Evolutionary conservation across 352 stramenopile genomes (phyloP).

Genomic region (Poterioochromonas sp.): DNA sequence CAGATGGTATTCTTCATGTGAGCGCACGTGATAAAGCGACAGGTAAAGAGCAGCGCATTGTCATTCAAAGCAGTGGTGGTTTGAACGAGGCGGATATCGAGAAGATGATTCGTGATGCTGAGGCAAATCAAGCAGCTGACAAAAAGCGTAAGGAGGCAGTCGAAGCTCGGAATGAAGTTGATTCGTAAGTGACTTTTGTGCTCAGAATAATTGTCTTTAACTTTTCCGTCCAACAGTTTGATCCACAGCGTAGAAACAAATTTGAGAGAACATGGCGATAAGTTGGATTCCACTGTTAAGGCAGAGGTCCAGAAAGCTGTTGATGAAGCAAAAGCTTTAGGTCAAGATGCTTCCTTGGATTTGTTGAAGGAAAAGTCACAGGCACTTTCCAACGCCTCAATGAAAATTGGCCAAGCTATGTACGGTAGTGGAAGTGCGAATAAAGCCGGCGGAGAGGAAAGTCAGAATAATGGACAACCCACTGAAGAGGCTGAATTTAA

Average conservation of each 20-base stretch:
- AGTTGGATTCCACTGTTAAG: constrained; percentile 82
- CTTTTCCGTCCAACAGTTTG: background rate
- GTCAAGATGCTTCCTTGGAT: constrained; percentile 76
- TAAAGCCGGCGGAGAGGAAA: constrained; percentile 48
- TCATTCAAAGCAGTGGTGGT: constrained; percentile 87
- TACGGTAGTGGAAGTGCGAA: constrained; percentile 74
- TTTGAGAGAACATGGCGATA: constrained; percentile 86
- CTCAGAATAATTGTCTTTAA: constrained; percentile 33
- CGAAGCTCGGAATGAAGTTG: constrained; percentile 91
- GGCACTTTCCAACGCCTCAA: constrained; percentile 76
- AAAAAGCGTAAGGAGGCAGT: constrained; percentile 85
- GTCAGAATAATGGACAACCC: constrained; percentile 54
- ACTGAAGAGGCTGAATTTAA: constrained; percentile 92
- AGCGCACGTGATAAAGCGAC: constrained; percentile 93
- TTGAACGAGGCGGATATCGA: constrained; percentile 89
- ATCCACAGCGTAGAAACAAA: constrained; percentile 46
- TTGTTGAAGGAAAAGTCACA: constrained; percentile 81
- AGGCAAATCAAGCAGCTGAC: constrained; percentile 86
- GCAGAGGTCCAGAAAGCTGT: constrained; percentile 81
- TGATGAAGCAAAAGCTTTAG: constrained; percentile 69
- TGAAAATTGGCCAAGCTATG: constrained; percentile 95
- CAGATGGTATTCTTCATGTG: constrained; percentile 95
- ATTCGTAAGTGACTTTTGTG: constrained; percentile 52
- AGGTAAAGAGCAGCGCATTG: constrained; percentile 92
- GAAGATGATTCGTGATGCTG: constrained; percentile 91